phyloP scores from a whole-genome alignment of 106 monocot species.

The Cymbidium sinense region DNA sequence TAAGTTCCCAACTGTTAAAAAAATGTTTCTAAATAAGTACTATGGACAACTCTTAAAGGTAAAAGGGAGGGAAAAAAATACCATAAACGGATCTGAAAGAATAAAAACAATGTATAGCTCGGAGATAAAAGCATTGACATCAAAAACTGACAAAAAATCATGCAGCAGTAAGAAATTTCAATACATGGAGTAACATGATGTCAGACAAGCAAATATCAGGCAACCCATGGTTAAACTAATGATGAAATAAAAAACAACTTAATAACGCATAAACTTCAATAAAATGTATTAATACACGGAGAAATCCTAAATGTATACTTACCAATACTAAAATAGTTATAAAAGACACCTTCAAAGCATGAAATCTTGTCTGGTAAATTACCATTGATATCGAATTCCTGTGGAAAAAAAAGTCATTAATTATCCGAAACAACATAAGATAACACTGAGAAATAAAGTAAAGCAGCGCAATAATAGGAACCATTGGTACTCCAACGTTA shows the following conservation, averaged over 20 bases:
- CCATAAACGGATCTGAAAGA: no score
- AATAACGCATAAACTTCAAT: not conserved
- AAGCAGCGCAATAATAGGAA: not conserved
- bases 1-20: not conserved
- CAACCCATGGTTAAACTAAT: not conserved
- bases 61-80: not conserved
- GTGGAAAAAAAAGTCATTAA: not conserved
- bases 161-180: not conserved
- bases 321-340: slow-evolving; percentile 81
- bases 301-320: not conserved
- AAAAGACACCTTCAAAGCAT: slow-evolving; percentile 52
- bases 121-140: not conserved
- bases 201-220: not conserved
- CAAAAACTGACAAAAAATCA: no score
- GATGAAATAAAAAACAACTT: not conserved
- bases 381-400: slow-evolving; percentile 36
- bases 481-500: no score
- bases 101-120: not conserved
- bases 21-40: not conserved
- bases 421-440: not conserved
- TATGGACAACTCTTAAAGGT: not conserved
- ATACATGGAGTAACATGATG: not conserved
- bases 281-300: not conserved
- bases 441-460: not conserved
- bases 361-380: slow-evolving; percentile 42